A percentile compares a stretch with the other conserved stretches of the same genome.
Evolutionary conservation across 495 filamentous ascomycete species (phyloP).

Genomic region (Schizothecium vesticola): DNA sequence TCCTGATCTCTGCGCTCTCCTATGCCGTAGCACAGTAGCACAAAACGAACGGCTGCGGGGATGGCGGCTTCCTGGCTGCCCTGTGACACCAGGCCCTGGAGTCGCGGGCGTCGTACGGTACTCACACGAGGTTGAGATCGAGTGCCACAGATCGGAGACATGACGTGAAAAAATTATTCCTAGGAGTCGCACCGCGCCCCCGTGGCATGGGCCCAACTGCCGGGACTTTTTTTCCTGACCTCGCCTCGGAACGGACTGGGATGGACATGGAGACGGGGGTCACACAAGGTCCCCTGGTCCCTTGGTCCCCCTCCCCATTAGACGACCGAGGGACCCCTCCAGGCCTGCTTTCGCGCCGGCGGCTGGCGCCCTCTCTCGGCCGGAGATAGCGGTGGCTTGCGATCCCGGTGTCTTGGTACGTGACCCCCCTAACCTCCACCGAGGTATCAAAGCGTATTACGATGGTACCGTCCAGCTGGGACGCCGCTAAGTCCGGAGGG

Average conservation of each 20-base stretch:
- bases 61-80: neutral
- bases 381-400: neutral
- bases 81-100: neutral
- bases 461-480: neutral
- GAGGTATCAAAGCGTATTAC: neutral
- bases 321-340: too few relatives aligned
- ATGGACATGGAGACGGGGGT: too few relatives aligned
- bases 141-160: conserved; percentile 14
- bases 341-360: too few relatives aligned
- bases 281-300: too few relatives aligned
- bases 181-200: neutral
- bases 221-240: neutral
- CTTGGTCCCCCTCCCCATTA: too few relatives aligned
- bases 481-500: neutral
- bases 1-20: neutral
- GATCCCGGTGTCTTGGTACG: neutral
- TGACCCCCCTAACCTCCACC: neutral
- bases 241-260: neutral
- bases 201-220: neutral
- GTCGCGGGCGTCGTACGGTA: neutral
- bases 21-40: neutral
- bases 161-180: neutral
- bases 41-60: neutral
- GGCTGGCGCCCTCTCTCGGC: neutral
- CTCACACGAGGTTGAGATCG: conserved; percentile 14